Percentiles rank a stretch among this genome's conserved stretches.
Evolutionary conservation across 2,329 filamentous ascomycete genomes (phyloP).

Genomic region (Lomentospora prolificans): DNA sequence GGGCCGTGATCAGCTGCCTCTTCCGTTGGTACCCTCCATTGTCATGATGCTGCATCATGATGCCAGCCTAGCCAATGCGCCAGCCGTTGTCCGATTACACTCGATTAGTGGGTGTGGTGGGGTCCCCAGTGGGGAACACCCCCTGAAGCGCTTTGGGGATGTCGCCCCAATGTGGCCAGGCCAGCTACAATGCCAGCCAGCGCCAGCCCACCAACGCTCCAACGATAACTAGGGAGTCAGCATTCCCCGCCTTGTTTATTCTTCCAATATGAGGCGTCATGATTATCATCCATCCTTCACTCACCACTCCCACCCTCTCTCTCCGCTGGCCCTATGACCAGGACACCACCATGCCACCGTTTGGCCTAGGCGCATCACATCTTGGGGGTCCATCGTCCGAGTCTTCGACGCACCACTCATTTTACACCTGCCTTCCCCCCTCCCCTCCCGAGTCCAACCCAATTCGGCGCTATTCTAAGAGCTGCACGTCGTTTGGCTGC

Average conservation of each 20-base stretch:
- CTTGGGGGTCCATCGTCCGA: not conserved
- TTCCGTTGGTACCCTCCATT: no score
- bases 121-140: no score
- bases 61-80: no score
- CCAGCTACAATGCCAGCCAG: no score
- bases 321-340: not conserved
- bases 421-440: not conserved
- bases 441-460: not conserved
- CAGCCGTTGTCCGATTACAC: no score
- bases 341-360: not conserved
- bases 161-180: no score
- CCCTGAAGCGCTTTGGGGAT: no score
- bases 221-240: not conserved
- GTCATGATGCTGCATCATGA: no score
- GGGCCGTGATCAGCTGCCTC: no score
- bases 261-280: not conserved
- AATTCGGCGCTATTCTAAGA: no score
- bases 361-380: not conserved
- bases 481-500: no score
- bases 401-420: not conserved
- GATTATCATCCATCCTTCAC: not conserved
- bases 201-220: not conserved
- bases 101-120: no score
- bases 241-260: not conserved
- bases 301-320: not conserved